phyloP scores from a whole-genome alignment of 1,284 basidiomycete genomes.

The Sporisorium exsertum region DNA sequence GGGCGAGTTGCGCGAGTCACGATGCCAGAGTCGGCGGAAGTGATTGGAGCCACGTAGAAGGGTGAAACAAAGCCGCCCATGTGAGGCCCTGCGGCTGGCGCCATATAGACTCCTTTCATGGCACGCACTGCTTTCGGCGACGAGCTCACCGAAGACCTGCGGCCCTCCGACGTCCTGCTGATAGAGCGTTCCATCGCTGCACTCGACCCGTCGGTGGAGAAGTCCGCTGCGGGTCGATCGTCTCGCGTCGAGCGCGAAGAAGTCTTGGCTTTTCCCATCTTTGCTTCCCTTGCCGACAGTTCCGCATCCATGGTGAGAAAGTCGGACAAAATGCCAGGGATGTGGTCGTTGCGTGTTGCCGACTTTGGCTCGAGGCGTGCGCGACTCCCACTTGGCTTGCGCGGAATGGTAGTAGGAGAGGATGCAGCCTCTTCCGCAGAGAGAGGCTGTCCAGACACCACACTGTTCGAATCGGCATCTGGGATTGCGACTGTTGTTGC shows the following conservation, averaged over 20 bases:
- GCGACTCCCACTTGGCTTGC: constrained; percentile 13
- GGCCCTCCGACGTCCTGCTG: constrained; percentile 31
- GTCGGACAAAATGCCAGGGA: constrained; percentile 41
- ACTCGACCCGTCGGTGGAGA: constrained; percentile 2
- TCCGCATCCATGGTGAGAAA: constrained; percentile 41
- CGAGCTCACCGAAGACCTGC: constrained; percentile 28
- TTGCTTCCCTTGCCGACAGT: constrained; percentile 12
- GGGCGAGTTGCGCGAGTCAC: constrained; percentile 17
- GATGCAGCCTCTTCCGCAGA: not conserved
- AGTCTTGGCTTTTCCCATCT: constrained; percentile 13
- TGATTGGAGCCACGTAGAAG: constrained; percentile 48
- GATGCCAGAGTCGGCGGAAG: constrained; percentile 40
- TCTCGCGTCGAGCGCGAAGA: constrained; percentile 3
- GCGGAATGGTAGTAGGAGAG: constrained; percentile 9
- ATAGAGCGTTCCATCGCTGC: constrained; percentile 17
- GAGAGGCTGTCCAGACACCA: not conserved
- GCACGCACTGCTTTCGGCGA: constrained; percentile 35
- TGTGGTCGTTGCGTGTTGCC: constrained; percentile 30
- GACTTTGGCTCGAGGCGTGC: constrained; percentile 35
- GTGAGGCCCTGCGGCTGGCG: constrained; percentile 37
- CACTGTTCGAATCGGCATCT: not conserved
- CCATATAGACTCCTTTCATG: constrained; percentile 37
- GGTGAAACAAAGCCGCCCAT: constrained; percentile 48
- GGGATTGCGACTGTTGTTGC: not conserved
- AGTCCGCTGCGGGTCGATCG: not conserved